Evolutionary conservation across 192 early-diverging fungal species (phyloP), one percentile per base, ranked within the genome.

Genomic region (Umbelopsis isabellina): DNA sequence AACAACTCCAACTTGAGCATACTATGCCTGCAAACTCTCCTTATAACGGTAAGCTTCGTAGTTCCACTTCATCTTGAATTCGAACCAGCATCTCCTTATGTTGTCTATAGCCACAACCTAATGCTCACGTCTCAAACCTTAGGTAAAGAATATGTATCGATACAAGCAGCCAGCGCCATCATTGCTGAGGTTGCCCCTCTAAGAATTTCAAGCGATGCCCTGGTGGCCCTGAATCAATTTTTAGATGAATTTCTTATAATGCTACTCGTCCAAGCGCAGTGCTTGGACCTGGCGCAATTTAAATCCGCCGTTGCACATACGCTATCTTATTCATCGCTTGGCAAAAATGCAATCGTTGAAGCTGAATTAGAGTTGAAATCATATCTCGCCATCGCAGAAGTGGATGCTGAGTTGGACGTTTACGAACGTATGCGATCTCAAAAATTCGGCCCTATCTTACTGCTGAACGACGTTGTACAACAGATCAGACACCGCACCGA

Each of bases 321-420:
- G 7, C 72, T 88, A 64, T 83, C 86, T 9, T 61, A 35, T 18
- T 80, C 86, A 16, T 78, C 76, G 12, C 83, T 88, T 0, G 86
- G 86, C 20, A 88, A 88, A 72, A 84, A 86, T 67, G 83, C 86
- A 22, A 83, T 88, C 55, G 80, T 84, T 21, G 86, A 88, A 69
- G 84, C 86, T 12, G 86, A 88, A 67, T 70, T 88, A 11, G 86
- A 88, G 66, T 75, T 85, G 2, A 88, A 88, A 53, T 80, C 79
- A 11, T 88, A 84, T 72, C 74, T 82, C 0, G 86, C 84, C 64
- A 82, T 77, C 49, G 84, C 81, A 49, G 75, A 76, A 45, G 68
- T 75, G n/a, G 75, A 80, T 23, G 70, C 73, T 67, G 73, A 75
- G 6, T 27, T 67, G 12, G 23, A 37, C 2, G 27, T 61, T n/a